A percentile compares a stretch with the other conserved stretches of the same genome.
These are phyloP conservation scores for Avena sativa DNA, from an alignment of 176 grass and related monocot species.

Conservation along the genomic window DNA sequence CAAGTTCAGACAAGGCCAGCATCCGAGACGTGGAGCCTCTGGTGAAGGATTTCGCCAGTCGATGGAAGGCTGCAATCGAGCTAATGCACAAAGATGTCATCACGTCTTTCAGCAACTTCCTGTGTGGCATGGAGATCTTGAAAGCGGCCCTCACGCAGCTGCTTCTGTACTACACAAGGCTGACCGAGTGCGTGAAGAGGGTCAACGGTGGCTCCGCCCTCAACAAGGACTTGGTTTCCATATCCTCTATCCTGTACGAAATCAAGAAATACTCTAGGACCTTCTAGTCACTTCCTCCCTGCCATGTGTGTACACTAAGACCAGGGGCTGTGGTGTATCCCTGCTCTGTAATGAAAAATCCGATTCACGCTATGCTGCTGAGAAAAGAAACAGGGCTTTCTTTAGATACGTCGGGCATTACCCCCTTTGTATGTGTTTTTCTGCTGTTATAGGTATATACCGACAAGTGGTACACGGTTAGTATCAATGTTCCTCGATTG, in stretches of 20 bases:
- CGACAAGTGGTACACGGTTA: no score
- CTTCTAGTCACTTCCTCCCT: conserved; percentile 57
- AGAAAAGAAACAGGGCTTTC: conserved; percentile 32
- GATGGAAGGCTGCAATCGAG: conserved; percentile 91
- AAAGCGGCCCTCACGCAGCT: conserved; percentile 85
- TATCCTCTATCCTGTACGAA: conserved; percentile 94
- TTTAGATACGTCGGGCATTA: neutral
- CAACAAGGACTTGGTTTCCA: conserved; percentile 93
- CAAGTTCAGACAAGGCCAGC: conserved; percentile 61
- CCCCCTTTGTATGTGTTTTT: neutral
- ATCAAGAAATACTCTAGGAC: conserved; percentile 98
- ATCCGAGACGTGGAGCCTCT: conserved; percentile 72
- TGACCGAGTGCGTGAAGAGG: conserved; percentile 82
- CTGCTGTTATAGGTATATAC: conserved; percentile 2
- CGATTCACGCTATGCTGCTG: neutral
- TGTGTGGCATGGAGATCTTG: conserved; percentile 97
- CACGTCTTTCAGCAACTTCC: conserved; percentile 96
- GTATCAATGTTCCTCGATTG: neutral
- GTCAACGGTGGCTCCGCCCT: conserved; percentile 69
- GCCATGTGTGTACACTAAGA: conserved; percentile 53
- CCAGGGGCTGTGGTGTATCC: conserved; percentile 24
- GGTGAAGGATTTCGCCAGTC: conserved; percentile 86
- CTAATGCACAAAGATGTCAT: conserved; percentile 99
- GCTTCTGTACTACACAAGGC: conserved; percentile 91
- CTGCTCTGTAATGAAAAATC: conserved; percentile 20